Evolutionary conservation across 192 early-diverging fungal species (phyloP).

Genomic region (Nowakowskiella sp.): DNA sequence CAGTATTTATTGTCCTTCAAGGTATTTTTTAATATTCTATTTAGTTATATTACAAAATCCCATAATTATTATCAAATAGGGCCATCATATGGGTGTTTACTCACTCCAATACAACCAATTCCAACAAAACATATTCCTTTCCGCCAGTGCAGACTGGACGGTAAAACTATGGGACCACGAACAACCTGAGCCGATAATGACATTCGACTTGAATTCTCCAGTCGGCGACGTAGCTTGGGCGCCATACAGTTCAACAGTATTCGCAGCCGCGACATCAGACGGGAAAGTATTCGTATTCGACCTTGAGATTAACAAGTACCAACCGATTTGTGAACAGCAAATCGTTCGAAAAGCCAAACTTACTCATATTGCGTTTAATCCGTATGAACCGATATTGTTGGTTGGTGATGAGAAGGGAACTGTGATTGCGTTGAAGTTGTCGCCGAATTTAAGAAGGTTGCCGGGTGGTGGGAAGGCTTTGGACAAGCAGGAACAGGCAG

Average conservation of each 20-base stretch:
- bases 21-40: conserved; percentile 22
- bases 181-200: conserved; percentile 41
- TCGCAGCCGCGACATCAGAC: conserved; percentile 51
- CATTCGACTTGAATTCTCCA: conserved; percentile 46
- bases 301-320: conserved; percentile 54
- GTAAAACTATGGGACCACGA: conserved; percentile 58
- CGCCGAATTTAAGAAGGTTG: conserved; percentile 36
- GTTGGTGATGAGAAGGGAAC: conserved; percentile 53
- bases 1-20: conserved; percentile 51
- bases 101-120: conserved; percentile 52
- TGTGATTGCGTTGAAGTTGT: conserved; percentile 45
- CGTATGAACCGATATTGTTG: conserved; percentile 48
- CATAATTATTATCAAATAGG: conserved; percentile 15
- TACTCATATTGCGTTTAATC: conserved; percentile 54
- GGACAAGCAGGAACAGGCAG: conserved; percentile 6
- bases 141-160: conserved; percentile 53
- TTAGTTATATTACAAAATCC: background rate
- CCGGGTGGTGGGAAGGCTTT: background rate
- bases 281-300: conserved; percentile 57
- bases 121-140: conserved; percentile 44
- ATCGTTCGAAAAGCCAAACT: conserved; percentile 52
- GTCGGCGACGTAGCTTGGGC: conserved; percentile 59
- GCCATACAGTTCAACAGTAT: conserved; percentile 56
- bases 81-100: conserved; percentile 57
- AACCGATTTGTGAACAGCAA: conserved; percentile 53